phyloP scores from a whole-genome alignment of 1,284 basidiomycete species.

The Ceratorhiza oryzae-sativae region DNA sequence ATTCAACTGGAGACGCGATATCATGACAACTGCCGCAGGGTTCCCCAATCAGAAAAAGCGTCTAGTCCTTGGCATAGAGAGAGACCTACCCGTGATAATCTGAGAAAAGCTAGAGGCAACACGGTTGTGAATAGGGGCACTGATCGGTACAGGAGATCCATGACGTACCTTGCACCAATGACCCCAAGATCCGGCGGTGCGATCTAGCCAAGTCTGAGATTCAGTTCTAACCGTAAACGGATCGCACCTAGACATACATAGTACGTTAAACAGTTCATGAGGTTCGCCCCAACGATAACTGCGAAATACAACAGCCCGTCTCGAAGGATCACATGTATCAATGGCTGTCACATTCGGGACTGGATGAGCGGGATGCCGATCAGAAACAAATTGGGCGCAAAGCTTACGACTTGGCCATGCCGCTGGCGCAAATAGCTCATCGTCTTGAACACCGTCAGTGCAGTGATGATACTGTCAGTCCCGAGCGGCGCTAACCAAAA shows the following conservation, averaged over 20 bases:
- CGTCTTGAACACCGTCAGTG: conserved; percentile 22
- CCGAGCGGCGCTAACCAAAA: conserved; percentile 29
- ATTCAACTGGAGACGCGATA: conserved; percentile 32
- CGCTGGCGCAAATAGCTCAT: background rate
- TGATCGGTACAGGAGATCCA: background rate
- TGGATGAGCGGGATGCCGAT: background rate
- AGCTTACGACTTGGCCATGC: conserved; percentile 7
- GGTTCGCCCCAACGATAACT: conserved; percentile 22
- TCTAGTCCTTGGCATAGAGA: background rate
- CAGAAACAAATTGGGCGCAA: background rate
- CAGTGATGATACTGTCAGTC: conserved; percentile 22
- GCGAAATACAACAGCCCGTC: conserved; percentile 34
- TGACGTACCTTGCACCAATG: conserved; percentile 29
- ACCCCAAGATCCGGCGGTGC: conserved; percentile 19
- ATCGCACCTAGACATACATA: background rate
- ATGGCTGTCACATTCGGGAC: background rate
- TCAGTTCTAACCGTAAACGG: background rate
- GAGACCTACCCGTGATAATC: conserved; percentile 19
- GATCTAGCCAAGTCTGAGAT: background rate
- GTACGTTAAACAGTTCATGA: conserved; percentile 20
- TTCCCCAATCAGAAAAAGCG: background rate
- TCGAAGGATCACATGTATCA: conserved; percentile 23
- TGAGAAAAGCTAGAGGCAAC: conserved; percentile 13
- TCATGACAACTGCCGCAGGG: conserved; percentile 21
- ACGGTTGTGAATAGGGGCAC: background rate